Evolutionary conservation across 2,329 filamentous ascomycete species (phyloP), one percentile per base, ranked within the genome.

Genomic region (Penicillium rolfsii): DNA sequence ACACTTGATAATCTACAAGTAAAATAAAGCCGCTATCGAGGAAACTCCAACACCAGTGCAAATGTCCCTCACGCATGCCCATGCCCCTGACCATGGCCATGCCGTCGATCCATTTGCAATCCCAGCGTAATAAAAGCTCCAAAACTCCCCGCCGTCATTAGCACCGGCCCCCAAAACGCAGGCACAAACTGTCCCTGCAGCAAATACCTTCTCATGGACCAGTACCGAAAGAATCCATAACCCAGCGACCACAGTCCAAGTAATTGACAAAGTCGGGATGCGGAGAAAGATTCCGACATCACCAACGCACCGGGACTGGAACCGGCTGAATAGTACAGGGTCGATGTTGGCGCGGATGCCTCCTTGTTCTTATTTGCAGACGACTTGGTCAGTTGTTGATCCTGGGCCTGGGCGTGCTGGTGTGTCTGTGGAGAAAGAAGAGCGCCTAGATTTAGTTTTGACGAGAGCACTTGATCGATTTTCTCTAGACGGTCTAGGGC

Each of bases 171-270:
- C 72, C 71, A 74, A 43, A 74, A 65, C 1, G 70, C 70, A 8
- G 72, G 71, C 3, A 71, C 67, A 61, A 73, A 74, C 2, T 65
- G 64, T 3, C 70, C 70, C 26, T 60, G 56, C 3, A 72, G 52
- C n/a, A 73, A 43, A 50, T 68, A 69, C 52, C 61, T 52, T 16
- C 70, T 60, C 22, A 71, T 69, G 1, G 71, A 68, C 45, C 68
- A 57, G 33, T 73, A 73, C 11, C 71, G 66, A 41, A 66, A 69
- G 43, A 73, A 63, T 0, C 70, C 71, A 58, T 72, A 73, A 0
- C 69, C 71, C 40, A 73, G 67, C 4, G 64, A 73, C 65, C 69
- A 72, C 9, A 70, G 57, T 33, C 70, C 71, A 19, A 73, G 69
- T 3, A 61, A 52, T 59, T 70, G 67, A 48, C 71, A 73, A 14